These are phyloP conservation scores for Cadophora luteo-olivacea DNA, from an alignment of 2,329 filamentous ascomycete genomes.

Conservation along the genomic window DNA sequence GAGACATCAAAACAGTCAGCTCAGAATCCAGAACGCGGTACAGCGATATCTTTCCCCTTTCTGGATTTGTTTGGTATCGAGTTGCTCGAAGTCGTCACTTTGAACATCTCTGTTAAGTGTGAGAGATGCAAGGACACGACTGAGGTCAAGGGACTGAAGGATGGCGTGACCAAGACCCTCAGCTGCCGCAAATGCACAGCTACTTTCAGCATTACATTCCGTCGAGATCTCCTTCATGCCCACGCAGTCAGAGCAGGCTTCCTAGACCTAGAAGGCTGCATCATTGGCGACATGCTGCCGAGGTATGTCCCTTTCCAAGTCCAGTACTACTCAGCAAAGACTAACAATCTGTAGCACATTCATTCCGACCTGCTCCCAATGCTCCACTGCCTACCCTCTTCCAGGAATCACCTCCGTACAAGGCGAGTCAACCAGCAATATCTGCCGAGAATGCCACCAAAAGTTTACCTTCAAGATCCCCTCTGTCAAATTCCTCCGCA, in stretches of 20 bases:
- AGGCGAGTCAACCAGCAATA: constrained; percentile 74
- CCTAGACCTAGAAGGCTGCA: constrained; percentile 77
- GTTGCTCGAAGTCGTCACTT: constrained; percentile 69
- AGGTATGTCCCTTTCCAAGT: constrained; percentile 52
- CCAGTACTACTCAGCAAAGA: not conserved
- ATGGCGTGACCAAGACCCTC: constrained; percentile 56
- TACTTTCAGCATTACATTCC: constrained; percentile 60
- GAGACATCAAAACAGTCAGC: constrained; percentile 32
- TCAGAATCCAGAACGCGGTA: constrained; percentile 64
- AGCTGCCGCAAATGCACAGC: constrained; percentile 67
- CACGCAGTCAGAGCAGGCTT: constrained; percentile 80
- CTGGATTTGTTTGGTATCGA: constrained; percentile 81
- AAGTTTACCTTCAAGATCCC: constrained; percentile 83
- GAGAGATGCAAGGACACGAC: constrained; percentile 77
- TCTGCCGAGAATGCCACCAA: constrained; percentile 80
- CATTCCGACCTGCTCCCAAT: constrained; percentile 77
- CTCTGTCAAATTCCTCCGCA: constrained; percentile 77
- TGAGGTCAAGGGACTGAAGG: constrained; percentile 71
- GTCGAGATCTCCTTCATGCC: constrained; percentile 74
- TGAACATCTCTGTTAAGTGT: constrained; percentile 78
- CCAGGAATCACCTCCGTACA: constrained; percentile 74
- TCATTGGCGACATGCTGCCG: constrained; percentile 76
- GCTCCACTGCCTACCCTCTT: constrained; percentile 69
- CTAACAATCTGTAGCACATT: constrained; percentile 63
- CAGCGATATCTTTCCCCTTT: constrained; percentile 79